Conservation (phyloP, 208 protist genomes). For the Crithidia mellificae region DNA sequence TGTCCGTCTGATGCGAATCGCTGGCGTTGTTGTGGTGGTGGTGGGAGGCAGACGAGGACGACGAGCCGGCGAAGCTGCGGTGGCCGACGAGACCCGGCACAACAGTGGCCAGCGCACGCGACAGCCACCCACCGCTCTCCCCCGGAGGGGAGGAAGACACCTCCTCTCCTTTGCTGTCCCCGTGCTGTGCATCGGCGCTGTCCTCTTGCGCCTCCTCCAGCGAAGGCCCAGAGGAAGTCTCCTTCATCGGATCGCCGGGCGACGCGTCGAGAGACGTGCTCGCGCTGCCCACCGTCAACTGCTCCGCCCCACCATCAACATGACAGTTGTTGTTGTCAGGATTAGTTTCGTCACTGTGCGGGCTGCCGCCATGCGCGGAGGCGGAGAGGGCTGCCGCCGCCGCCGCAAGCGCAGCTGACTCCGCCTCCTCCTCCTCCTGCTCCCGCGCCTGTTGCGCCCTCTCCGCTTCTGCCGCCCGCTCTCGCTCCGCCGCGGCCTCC, state of each 20-base stretch:
- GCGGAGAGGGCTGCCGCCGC: neutral
- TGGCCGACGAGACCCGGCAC: conserved; percentile 16
- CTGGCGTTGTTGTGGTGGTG: neutral
- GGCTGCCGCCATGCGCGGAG: neutral
- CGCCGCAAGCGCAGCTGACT: neutral
- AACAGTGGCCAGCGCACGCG: conserved; percentile 19
- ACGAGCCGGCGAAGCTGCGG: neutral
- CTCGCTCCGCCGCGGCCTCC: neutral
- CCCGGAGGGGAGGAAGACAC: neutral
- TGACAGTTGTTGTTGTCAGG: no score
- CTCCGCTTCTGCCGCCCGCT: neutral
- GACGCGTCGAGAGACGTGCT: neutral
- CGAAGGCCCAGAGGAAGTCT: neutral
- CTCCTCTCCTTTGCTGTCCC: no score
- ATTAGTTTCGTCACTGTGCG: neutral
- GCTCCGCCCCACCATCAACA: no score
- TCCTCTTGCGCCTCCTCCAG: neutral
- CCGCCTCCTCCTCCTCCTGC: neutral
- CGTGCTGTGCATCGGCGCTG: no score
- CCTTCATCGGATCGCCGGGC: neutral
- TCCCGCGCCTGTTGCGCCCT: conserved; percentile 4
- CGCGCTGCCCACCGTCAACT: neutral
- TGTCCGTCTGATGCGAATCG: conserved; percentile 7
- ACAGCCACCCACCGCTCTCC: conserved; percentile 17
- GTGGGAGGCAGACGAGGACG: neutral